Evolutionary conservation across 805 yeast genomes (phyloP).

Genomic region (Tetrapisispora arboricola): DNA sequence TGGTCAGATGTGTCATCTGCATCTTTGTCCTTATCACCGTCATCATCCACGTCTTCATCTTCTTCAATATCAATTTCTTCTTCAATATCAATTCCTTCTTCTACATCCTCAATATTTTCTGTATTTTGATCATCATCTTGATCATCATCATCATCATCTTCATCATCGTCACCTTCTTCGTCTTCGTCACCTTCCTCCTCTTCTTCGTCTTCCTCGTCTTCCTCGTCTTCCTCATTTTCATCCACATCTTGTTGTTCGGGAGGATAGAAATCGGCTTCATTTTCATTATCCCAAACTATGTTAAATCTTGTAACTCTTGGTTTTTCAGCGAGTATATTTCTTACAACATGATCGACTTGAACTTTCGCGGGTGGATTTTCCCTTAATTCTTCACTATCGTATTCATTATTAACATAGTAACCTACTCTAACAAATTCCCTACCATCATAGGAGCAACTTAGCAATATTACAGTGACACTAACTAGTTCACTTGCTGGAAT

Average conservation of each 20-base stretch:
- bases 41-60: constrained; percentile 34
- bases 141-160: constrained; percentile 11
- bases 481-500: constrained; percentile 95
- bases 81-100: constrained; percentile 34
- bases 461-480: constrained; percentile 84
- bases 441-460: constrained; percentile 88
- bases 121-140: constrained; percentile 37
- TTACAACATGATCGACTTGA: constrained; percentile 53
- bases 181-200: constrained; percentile 23
- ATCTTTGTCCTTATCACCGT: constrained; percentile 26
- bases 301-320: constrained; percentile 96
- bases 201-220: constrained; percentile 43
- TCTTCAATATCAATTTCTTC: constrained; percentile 31
- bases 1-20: constrained; percentile 11
- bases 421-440: constrained; percentile 96
- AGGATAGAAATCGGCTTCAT: constrained; percentile 56
- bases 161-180: constrained; percentile 20
- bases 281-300: constrained; percentile 89
- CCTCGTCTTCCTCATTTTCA: constrained; percentile 55
- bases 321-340: constrained; percentile 92
- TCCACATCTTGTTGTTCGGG: constrained; percentile 66
- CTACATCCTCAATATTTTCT: constrained; percentile 38
- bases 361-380: constrained; percentile 47
- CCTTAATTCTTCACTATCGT: constrained; percentile 64
- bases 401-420: constrained; percentile 94